Conservation (phyloP, 495 filamentous ascomycete genomes). For the Rostrohypoxylon terebratum region DNA sequence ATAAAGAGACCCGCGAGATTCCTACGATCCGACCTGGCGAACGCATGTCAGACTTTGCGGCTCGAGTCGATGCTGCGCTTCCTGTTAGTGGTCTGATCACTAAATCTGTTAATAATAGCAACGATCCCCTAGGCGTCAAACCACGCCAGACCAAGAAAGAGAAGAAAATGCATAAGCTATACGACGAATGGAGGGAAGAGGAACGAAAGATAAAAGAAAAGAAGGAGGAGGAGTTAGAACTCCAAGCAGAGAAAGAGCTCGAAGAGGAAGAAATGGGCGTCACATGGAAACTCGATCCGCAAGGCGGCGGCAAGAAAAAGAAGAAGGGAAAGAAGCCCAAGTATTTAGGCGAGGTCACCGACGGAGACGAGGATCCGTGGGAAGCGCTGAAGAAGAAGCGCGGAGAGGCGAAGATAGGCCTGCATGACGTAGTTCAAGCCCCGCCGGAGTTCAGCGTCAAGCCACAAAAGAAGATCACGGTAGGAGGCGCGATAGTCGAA, state of each 20-base stretch:
- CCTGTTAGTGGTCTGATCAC: conserved; percentile 75
- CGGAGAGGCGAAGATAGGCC: conserved; percentile 66
- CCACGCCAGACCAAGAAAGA: conserved; percentile 79
- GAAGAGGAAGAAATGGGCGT: conserved; percentile 69
- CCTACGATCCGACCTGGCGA: conserved; percentile 86
- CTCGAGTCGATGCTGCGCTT: conserved; percentile 86
- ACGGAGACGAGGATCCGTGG: conserved; percentile 79
- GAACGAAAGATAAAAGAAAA: conserved; percentile 66
- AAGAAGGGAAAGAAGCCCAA: conserved; percentile 65
- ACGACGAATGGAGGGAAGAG: conserved; percentile 82
- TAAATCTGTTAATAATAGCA: conserved; percentile 60
- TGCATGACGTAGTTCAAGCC: conserved; percentile 84
- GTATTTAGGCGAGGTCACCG: conserved; percentile 53
- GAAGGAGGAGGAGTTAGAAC: conserved; percentile 68
- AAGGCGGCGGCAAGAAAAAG: conserved; percentile 56
- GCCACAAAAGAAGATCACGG: conserved; percentile 76
- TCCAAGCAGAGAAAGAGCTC: conserved; percentile 73
- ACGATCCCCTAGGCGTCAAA: conserved; percentile 66
- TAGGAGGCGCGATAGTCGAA: conserved; percentile 76
- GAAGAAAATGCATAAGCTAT: conserved; percentile 82
- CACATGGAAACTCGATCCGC: conserved; percentile 64
- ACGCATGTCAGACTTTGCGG: conserved; percentile 80
- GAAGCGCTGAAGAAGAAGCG: conserved; percentile 71
- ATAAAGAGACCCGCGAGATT: conserved; percentile 46
- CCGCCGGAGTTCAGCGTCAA: conserved; percentile 78